Evolutionary conservation across 768 basidiomycete species (phyloP), one percentile per base, ranked within the genome.

Genomic region (Agaricus blazei): DNA sequence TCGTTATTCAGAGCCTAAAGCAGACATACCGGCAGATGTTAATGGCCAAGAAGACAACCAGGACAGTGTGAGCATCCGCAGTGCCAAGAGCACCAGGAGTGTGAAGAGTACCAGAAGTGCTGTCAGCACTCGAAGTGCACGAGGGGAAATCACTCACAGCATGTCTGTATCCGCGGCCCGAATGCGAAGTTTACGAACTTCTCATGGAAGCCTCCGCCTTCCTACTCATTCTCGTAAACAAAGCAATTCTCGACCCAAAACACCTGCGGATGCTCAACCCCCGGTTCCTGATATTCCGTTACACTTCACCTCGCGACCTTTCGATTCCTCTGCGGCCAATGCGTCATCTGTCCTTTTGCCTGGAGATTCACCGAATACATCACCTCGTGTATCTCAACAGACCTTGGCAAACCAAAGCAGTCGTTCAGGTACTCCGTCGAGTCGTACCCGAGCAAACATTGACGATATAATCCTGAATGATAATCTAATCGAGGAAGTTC

Each of bases 151-250:
- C 28, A 67, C 60, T 46, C 69, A 72, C 34, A 63, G 72, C 12
- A 73, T 74, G 37, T 74, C 77, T 7, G 75, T 91, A 2, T 76
- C 77, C 4, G 84, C 89, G 4, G 89, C 90, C 1, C 79, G 81
- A 55, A 78, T 72, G 56, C 78, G 88, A 40, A 87, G 85, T 65
- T 72, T 75, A 42, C 75, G 85, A 1, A 75, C 81, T 7, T 88
- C 87, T 4, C 81, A 84, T 60, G 78, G 81, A 24, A 88, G 85
- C 63, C 69, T 91, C 7, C 80, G 88, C 1, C 70, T 89, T 24
- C 84, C 81, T 48, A 74, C 48, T 48, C 64, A 65, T 51, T 29
- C 48, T 12, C 62, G 62, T 23, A 67, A 64, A 49, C 61, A 62
- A 36, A 62, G 54, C 31, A 59, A 59, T 1, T 58, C 57, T 23